A percentile compares a stretch with the other conserved stretches of the same genome.
Conservation (phyloP, 805 yeast species). For the Kodamaea restingae region DNA sequence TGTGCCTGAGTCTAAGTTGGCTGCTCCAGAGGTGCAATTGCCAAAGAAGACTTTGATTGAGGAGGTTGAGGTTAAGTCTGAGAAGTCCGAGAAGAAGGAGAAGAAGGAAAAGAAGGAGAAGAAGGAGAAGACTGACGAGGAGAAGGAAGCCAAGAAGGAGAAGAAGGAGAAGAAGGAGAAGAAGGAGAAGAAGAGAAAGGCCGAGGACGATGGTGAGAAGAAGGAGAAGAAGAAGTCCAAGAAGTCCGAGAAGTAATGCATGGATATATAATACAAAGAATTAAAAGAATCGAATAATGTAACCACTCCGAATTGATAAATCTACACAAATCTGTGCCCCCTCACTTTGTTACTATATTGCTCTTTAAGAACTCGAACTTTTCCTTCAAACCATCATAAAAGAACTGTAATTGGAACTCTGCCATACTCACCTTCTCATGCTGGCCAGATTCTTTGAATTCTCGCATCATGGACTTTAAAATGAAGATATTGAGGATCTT, state of each 20-base stretch:
- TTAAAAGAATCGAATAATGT: neutral
- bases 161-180: conserved; percentile 49
- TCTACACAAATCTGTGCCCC: too few species aligned
- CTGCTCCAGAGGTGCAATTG: conserved; percentile 41
- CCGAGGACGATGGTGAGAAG: conserved; percentile 36
- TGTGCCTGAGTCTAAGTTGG: conserved; percentile 51
- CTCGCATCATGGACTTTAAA: conserved; percentile 14
- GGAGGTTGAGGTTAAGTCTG: conserved; percentile 25
- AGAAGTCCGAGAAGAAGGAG: conserved; percentile 37
- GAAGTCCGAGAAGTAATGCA: conserved; percentile 7
- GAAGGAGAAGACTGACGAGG: conserved; percentile 55
- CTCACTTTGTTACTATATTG: conserved; percentile 1
- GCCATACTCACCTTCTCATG: conserved; percentile 19
- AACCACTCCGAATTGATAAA: neutral
- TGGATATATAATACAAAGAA: conserved; percentile 1
- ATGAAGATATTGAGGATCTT: conserved; percentile 18
- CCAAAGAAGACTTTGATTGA: conserved; percentile 51
- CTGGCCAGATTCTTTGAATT: conserved; percentile 16
- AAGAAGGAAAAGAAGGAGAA: conserved; percentile 55
- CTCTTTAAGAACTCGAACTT: conserved; percentile 11
- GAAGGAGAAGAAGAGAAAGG: conserved; percentile 38
- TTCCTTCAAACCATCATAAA: conserved; percentile 7
- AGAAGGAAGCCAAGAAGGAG: conserved; percentile 46
- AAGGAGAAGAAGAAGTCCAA: conserved; percentile 9
- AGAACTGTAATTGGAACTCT: conserved; percentile 16